Conservation (phyloP, 1,139 yeast species). For the Nakaseomyces uthaithaninus region DNA sequence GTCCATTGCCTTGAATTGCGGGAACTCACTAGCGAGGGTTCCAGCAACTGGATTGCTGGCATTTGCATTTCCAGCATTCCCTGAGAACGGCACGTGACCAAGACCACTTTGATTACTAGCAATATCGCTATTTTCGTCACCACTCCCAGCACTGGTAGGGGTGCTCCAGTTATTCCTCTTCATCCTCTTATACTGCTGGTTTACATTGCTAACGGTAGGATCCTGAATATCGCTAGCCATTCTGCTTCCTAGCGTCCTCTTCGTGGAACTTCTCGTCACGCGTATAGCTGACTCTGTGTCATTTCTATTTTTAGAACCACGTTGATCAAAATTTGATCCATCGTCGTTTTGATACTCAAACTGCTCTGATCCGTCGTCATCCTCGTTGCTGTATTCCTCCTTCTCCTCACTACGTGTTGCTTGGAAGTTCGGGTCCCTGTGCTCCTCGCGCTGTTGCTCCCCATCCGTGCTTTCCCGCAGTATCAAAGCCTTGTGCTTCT, state of each 20-base stretch:
- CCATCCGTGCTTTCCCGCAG: slow-evolving; percentile 1
- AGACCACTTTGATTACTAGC: neutral
- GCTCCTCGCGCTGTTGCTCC: slow-evolving; percentile 14
- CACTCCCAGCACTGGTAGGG: no score
- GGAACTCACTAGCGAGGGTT: neutral
- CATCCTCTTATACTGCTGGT: neutral
- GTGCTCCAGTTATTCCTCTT: no score
- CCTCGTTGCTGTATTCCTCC: slow-evolving; percentile 15
- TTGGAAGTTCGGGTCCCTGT: neutral
- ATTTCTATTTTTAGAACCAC: slow-evolving; percentile 1
- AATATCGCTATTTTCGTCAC: no score
- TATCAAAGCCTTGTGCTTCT: slow-evolving; percentile 13
- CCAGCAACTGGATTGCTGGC: neutral
- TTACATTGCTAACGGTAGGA: neutral
- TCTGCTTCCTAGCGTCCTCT: neutral
- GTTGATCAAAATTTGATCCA: neutral
- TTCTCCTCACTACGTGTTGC: slow-evolving; percentile 5
- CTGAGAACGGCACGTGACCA: neutral
- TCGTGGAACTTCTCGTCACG: slow-evolving; percentile 1
- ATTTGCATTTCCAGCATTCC: neutral
- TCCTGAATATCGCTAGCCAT: neutral
- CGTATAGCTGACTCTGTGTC: neutral
- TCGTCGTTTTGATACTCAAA: neutral
- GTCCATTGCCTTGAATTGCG: neutral
- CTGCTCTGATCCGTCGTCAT: slow-evolving; percentile 16